phyloP scores from a whole-genome alignment of 108 stramenopile genomes.

The Nannochloropsis salina region DNA sequence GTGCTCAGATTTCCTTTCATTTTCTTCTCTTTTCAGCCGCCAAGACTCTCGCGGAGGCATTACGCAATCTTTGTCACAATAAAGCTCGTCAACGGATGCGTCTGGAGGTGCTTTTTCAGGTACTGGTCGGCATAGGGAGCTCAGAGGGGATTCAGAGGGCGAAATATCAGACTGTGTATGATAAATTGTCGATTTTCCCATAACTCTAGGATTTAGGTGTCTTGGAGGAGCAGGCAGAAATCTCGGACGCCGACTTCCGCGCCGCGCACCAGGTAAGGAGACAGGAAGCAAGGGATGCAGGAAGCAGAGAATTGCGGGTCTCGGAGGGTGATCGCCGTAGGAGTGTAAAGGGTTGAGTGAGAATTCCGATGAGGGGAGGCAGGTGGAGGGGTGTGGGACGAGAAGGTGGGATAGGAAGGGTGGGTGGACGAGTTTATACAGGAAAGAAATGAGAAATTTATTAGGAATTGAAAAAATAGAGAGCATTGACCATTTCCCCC shows the following conservation, averaged over 20 bases:
- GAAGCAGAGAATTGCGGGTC: no score
- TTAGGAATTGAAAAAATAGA: background rate
- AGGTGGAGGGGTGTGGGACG: background rate
- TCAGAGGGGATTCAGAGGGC: background rate
- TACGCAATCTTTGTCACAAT: background rate
- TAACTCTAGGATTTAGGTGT: background rate
- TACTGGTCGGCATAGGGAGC: background rate
- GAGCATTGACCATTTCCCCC: background rate
- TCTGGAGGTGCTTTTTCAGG: background rate
- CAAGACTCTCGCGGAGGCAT: background rate
- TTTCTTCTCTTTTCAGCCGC: background rate
- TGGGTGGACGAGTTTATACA: no score
- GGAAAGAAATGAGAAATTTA: no score
- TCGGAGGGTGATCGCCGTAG: no score
- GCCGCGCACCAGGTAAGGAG: background rate
- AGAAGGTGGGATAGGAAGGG: background rate
- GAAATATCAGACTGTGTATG: background rate
- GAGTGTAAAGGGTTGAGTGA: no score
- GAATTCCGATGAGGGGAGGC: background rate
- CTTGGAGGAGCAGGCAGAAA: background rate
- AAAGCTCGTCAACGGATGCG: background rate
- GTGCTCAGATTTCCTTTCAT: background rate
- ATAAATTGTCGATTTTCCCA: background rate
- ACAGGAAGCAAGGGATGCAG: background rate
- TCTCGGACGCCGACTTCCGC: constrained; percentile 1